These are phyloP conservation scores for Vitis rotundifolia DNA, from an alignment of 164 flowering plant genomes.

Conservation along the genomic window DNA sequence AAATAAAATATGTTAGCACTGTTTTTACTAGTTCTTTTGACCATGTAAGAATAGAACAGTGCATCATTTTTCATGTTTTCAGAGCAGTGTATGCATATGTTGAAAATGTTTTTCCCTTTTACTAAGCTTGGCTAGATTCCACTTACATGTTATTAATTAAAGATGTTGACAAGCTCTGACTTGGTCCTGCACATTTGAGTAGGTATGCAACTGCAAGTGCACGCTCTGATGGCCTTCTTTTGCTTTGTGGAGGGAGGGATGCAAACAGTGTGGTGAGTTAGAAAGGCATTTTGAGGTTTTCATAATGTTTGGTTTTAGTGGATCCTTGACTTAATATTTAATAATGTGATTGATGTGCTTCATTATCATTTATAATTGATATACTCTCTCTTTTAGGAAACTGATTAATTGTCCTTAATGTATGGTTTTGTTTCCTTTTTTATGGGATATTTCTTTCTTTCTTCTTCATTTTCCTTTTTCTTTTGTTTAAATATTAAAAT, in stretches of 20 bases:
- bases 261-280: constrained; percentile 90
- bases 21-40: too few species aligned
- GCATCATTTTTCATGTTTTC: too few species aligned
- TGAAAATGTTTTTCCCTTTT: not conserved
- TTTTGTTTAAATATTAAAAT: too few species aligned
- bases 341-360: not conserved
- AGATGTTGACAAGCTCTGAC: not conserved
- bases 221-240: constrained; percentile 97
- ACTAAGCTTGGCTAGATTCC: not conserved
- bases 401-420: too few species aligned
- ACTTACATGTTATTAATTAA: not conserved
- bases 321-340: not conserved
- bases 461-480: too few species aligned
- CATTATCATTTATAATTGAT: not conserved
- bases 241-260: constrained; percentile 99
- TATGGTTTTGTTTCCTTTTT: too few species aligned
- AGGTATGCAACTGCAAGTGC: constrained; percentile 99
- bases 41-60: too few species aligned
- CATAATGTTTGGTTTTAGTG: not conserved
- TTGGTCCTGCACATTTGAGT: constrained; percentile 12
- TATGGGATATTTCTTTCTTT: too few species aligned
- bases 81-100: too few species aligned
- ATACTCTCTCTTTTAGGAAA: not conserved
- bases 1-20: too few species aligned
- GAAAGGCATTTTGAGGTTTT: not conserved